Percentiles rank a stretch among this genome's conserved stretches.
Evolutionary conservation across 169 alveolate species (phyloP).

Genomic region (Besnoitia besnoiti): DNA sequence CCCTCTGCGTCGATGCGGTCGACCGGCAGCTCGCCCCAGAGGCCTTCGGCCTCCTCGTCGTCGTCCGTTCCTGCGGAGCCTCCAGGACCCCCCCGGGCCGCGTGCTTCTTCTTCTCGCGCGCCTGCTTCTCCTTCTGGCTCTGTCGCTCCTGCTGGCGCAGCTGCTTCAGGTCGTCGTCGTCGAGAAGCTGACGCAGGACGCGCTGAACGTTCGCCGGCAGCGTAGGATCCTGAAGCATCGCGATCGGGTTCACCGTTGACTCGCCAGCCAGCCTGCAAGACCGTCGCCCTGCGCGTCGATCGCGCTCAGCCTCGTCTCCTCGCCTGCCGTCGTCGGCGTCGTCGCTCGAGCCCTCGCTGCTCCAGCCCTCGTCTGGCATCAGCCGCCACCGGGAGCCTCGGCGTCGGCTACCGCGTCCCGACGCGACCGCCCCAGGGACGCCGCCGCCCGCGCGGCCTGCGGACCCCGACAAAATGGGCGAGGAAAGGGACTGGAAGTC

Average conservation of each 20-base stretch:
- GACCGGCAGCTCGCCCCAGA: neutral
- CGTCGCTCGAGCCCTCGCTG: neutral
- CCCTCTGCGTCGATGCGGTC: slow-evolving; percentile 18
- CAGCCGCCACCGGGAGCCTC: slow-evolving; percentile 23
- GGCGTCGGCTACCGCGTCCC: neutral
- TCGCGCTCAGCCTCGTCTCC: neutral
- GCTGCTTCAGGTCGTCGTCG: slow-evolving; percentile 34
- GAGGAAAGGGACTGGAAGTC: neutral
- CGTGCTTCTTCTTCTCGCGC: neutral
- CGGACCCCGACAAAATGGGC: neutral
- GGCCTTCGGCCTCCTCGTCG: neutral
- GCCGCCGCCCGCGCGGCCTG: neutral
- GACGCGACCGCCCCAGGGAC: neutral
- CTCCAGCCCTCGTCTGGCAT: slow-evolving; percentile 11
- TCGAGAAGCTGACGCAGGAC: slow-evolving; percentile 37
- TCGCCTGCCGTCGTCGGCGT: neutral
- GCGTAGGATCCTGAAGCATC: slow-evolving; percentile 31
- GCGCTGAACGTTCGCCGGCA: slow-evolving; percentile 9
- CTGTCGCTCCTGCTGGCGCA: slow-evolving; percentile 25
- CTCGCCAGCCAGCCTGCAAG: slow-evolving; percentile 39
- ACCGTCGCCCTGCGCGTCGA: neutral
- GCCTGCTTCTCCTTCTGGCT: slow-evolving; percentile 6
- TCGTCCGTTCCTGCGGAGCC: neutral
- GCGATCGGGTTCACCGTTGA: slow-evolving; percentile 29
- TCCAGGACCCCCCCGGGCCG: neutral